Conservation (phyloP, 495 filamentous ascomycete genomes). For the Margaritispora aquatica region DNA sequence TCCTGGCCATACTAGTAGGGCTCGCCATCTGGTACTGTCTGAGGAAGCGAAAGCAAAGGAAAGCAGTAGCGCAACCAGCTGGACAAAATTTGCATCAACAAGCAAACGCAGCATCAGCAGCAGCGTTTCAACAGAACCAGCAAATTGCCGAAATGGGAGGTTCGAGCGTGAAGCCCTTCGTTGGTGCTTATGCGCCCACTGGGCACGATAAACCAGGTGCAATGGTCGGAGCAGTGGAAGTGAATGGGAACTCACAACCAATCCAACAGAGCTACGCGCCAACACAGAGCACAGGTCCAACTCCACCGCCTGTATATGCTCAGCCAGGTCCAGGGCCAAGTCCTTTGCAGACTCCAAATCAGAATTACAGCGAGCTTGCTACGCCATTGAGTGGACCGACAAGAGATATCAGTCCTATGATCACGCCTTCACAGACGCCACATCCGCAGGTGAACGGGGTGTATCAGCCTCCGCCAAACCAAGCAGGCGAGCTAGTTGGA, state of each 20-base stretch:
- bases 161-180: constrained; percentile 4
- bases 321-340: background rate
- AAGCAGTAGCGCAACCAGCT: background rate
- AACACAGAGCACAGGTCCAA: background rate
- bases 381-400: background rate
- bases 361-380: background rate
- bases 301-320: background rate
- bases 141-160: constrained; percentile 7
- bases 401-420: background rate
- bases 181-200: background rate
- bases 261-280: background rate
- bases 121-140: constrained; percentile 2
- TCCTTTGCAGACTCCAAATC: background rate
- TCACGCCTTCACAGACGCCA: background rate
- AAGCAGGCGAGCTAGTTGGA: background rate
- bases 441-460: background rate
- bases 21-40: constrained; percentile 14
- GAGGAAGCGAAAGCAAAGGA: constrained; percentile 3
- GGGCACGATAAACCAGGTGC: background rate
- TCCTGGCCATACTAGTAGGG: constrained; percentile 2
- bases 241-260: background rate
- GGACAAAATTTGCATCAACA: constrained; percentile 3
- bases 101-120: constrained; percentile 6
- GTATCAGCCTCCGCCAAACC: background rate
- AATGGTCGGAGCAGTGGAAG: background rate